These are phyloP conservation scores for Diddensiella transvaalensis DNA, from an alignment of 805 yeast genomes.

Conservation along the genomic window DNA sequence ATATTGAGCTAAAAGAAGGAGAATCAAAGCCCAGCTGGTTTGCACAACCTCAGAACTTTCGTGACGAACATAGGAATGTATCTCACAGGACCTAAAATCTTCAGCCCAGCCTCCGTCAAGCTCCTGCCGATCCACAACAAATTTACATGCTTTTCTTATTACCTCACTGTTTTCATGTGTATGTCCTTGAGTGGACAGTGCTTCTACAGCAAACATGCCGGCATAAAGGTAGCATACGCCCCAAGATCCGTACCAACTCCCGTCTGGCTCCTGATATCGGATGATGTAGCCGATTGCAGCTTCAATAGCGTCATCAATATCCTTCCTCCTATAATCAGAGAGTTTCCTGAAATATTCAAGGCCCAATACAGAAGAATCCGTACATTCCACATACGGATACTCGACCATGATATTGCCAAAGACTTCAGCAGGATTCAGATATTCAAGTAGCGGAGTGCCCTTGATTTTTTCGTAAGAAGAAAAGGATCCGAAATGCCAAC, in stretches of 20 bases:
- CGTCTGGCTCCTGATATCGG: slow-evolving; percentile 67
- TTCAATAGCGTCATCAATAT: slow-evolving; percentile 64
- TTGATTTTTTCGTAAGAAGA: slow-evolving; percentile 86
- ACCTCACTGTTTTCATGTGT: slow-evolving; percentile 56
- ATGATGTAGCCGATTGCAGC: slow-evolving; percentile 72
- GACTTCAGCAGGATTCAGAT: slow-evolving; percentile 92
- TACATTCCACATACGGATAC: slow-evolving; percentile 96
- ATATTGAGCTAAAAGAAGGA: slow-evolving; percentile 72
- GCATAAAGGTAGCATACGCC: slow-evolving; percentile 96
- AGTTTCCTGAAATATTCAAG: slow-evolving; percentile 69
- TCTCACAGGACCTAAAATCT: slow-evolving; percentile 84
- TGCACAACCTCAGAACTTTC: slow-evolving; percentile 70
- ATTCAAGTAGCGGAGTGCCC: slow-evolving; percentile 72
- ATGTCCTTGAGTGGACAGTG: slow-evolving; percentile 66
- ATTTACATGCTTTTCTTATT: slow-evolving; percentile 80
- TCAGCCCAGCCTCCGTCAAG: slow-evolving; percentile 98
- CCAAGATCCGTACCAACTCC: slow-evolving; percentile 99
- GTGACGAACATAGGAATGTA: slow-evolving; percentile 67
- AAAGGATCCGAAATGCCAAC: slow-evolving; percentile 84
- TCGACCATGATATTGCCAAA: slow-evolving; percentile 98
- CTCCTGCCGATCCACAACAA: slow-evolving; percentile 68
- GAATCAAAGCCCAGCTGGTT: slow-evolving; percentile 90
- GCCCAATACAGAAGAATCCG: slow-evolving; percentile 92
- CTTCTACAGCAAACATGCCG: slow-evolving; percentile 96
- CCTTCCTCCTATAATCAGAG: slow-evolving; percentile 60